A percentile compares a stretch with the other conserved stretches of the same genome.
Evolutionary conservation across 805 yeast genomes (phyloP).

Genomic region (Clavispora fructus): DNA sequence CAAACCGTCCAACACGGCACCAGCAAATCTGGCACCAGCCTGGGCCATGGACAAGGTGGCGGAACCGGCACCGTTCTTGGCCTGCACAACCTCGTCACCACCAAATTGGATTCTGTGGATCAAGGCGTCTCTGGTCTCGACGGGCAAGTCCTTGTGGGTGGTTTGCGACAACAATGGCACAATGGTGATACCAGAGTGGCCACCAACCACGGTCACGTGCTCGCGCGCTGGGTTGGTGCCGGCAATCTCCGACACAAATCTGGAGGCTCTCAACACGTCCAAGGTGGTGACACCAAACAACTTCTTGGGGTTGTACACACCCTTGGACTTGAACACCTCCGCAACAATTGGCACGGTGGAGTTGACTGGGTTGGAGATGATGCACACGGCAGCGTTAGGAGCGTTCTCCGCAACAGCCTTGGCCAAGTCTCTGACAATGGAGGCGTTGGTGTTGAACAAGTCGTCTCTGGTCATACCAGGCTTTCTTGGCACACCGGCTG

Average conservation of each 20-base stretch:
- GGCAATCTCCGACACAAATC: constrained; percentile 58
- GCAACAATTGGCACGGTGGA: constrained; percentile 88
- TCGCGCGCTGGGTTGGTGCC: constrained; percentile 46
- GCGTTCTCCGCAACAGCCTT: constrained; percentile 67
- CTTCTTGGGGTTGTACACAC: constrained; percentile 64
- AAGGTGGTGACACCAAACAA: constrained; percentile 87
- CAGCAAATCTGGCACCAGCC: constrained; percentile 77
- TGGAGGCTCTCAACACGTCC: constrained; percentile 83
- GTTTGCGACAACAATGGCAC: constrained; percentile 76
- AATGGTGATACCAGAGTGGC: constrained; percentile 93
- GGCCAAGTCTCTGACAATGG: constrained; percentile 69
- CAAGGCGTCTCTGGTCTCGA: constrained; percentile 60
- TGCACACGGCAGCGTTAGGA: constrained; percentile 70
- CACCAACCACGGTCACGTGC: constrained; percentile 79
- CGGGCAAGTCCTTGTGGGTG: constrained; percentile 55
- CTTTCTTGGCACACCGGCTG: constrained; percentile 91
- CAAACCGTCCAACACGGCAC: constrained; percentile 59
- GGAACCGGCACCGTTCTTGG: constrained; percentile 91
- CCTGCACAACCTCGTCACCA: constrained; percentile 93
- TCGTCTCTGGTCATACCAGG: constrained; percentile 95
- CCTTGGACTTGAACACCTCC: constrained; percentile 64
- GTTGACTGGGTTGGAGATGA: constrained; percentile 92
- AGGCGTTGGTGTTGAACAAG: constrained; percentile 76
- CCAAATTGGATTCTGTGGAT: constrained; percentile 91
- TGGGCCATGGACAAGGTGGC: constrained; percentile 92